Percentiles rank a stretch among this genome's conserved stretches.
phyloP scores from a whole-genome alignment of 1,139 yeast genomes.

The Nakaseomyces kungkrabaensis region DNA sequence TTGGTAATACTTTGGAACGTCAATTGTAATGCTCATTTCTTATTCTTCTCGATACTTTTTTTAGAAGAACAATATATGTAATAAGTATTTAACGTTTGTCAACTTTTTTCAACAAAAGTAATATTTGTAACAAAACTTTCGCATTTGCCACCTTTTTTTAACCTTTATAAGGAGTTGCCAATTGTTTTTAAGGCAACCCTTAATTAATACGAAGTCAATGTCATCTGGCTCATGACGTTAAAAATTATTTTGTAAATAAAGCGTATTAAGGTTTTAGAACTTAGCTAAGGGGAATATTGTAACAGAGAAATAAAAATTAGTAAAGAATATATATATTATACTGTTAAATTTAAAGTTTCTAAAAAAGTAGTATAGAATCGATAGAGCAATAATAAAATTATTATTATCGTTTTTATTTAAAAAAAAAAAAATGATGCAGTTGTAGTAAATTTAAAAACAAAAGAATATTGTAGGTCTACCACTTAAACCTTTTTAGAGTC shows the following conservation, averaged over 20 bases:
- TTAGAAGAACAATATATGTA: too few relatives aligned
- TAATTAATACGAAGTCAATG: neutral
- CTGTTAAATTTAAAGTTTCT: too few relatives aligned
- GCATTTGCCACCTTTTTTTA: neutral
- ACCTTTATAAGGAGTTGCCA: neutral
- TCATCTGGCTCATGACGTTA: neutral
- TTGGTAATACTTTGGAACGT: slow-evolving; percentile 19
- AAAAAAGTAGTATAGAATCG: too few relatives aligned
- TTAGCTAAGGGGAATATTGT: too few relatives aligned
- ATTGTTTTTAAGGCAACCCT: neutral
- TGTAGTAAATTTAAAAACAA: neutral
- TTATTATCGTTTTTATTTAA: too few relatives aligned
- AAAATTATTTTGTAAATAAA: neutral
- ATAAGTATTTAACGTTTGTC: too few relatives aligned
- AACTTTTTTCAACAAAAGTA: too few relatives aligned
- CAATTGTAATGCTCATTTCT: slow-evolving; percentile 4
- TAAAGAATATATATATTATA: neutral
- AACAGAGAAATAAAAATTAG: too few relatives aligned
- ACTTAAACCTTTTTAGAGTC: neutral
- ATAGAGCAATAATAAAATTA: neutral
- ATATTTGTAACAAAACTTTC: too few relatives aligned
- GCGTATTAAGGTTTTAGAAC: neutral
- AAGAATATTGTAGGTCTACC: neutral
- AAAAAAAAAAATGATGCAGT: neutral
- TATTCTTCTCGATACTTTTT: neutral